Base-by-base conservation (phyloP, 179 eudicot species). In the Vitellaria paradoxa region DNA sequence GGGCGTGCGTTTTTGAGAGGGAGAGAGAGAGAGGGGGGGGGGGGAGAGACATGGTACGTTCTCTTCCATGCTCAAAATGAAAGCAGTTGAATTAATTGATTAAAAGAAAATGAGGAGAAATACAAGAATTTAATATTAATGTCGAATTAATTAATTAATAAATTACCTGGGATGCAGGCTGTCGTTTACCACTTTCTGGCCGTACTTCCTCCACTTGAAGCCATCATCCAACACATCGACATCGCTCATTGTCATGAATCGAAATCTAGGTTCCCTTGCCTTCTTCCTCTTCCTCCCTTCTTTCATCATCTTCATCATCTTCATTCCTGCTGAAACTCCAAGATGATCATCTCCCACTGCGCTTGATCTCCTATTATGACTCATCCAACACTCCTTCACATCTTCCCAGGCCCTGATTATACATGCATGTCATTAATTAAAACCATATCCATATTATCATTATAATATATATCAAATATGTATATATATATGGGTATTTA, bases 141-240 rank as follows among this genome's bases (percentile, higher is more conserved):
- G 52, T 11, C n/a, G n/a, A n/a, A n/a, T n/a, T n/a, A n/a, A n/a
- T n/a, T n/a, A n/a, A 21, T 12, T 47, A 6, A n/a, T n/a, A n/a
- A n/a, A n/a, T 9, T 80, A 93, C 98, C 98, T 93, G 55, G 98
- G 98, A 77, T 93, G 95, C 74, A 86, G 92, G 64, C 95, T 93
- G 88, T 90, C 88, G 84, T 93, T 93, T 75, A 93, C 98, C 47
- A 93, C 97, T 79, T 93, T 93, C 81, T 93, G 97, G 50, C 98
- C 98, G 46, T 93, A 93, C 71, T 93, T 93, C 76, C 98, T 85
- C 98, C 98, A 93, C 65, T 90, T 93, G 79, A 92, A 93, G 65
- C 98, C 98, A 89, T 93, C 98, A 79, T 93, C 98, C 72, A 93
- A 77, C 8, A 93, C 95, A 83, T 93, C 98, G 49, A 93, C 88